Evolutionary conservation across 768 basidiomycete genomes (phyloP).

Genomic region (Crepidotus variabilis): DNA sequence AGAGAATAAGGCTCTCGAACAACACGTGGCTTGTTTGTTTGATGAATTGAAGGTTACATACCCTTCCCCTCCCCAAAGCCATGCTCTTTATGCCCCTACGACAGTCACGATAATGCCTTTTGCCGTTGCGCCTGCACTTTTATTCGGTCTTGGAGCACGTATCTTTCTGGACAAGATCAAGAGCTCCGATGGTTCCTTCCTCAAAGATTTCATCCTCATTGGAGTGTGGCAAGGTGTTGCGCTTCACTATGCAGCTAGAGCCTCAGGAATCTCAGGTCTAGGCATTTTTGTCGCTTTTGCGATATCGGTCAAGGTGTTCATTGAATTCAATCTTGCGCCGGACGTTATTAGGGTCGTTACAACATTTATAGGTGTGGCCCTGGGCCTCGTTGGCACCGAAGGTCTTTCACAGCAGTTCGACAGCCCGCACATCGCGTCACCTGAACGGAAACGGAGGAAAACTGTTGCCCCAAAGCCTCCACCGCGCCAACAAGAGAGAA

Average conservation of each 20-base stretch:
- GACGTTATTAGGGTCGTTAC: slow-evolving; percentile 54
- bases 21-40: not conserved
- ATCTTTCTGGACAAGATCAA: slow-evolving; percentile 60
- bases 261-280: slow-evolving; percentile 46
- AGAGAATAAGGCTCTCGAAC: too few relatives aligned
- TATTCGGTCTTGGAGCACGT: slow-evolving; percentile 73
- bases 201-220: slow-evolving; percentile 59
- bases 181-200: slow-evolving; percentile 39
- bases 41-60: not conserved
- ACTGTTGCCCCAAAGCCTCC: slow-evolving; percentile 13
- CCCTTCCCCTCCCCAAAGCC: too few relatives aligned
- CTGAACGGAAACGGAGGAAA: slow-evolving; percentile 30
- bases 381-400: slow-evolving; percentile 72
- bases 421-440: slow-evolving; percentile 29
- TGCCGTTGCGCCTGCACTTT: slow-evolving; percentile 59
- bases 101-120: slow-evolving; percentile 29
- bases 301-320: slow-evolving; percentile 56
- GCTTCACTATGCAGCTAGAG: slow-evolving; percentile 62
- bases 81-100: slow-evolving; percentile 2
- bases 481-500: slow-evolving; percentile 21
- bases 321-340: slow-evolving; percentile 55
- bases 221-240: slow-evolving; percentile 77
- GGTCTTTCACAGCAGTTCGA: slow-evolving; percentile 65
- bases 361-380: slow-evolving; percentile 60
- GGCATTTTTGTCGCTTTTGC: slow-evolving; percentile 53